Base-by-base conservation (phyloP, 768 basidiomycete species). In the Stropharia rugosoannulata region DNA sequence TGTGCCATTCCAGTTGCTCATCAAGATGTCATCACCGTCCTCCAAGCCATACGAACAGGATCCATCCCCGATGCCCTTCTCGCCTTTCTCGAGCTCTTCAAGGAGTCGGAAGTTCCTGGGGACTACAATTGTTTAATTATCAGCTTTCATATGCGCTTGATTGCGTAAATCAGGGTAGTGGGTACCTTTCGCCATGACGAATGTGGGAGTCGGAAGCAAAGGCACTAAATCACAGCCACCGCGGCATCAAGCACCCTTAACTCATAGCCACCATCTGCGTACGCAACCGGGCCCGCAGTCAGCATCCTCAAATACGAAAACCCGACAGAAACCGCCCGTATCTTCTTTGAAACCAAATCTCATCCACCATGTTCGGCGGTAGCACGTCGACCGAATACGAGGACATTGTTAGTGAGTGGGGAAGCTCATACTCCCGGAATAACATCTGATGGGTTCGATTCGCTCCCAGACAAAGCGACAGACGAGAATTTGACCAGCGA, bases 61-160 rank as follows among this genome's bases (percentile, higher is more conserved):
- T 53, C 95, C 96, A 75, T 98, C 96, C 60, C 96, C 96, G 69
- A 98, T 94, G 50, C 97, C 97, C 73, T 99, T 99, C 81, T 99
- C 97, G 66, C 97, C 97, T 75, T 98, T 98, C 73, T 99, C 97
- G 61, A 99, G 89, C 78, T 99, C 97, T 69, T 97, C 97, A 38
- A 99, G 85, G 18, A 98, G 85, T 48, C 92, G 84, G 79, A 98
- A 98, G 75, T 95, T 98, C 68, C 96, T 83, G 25, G 96, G 96
- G 59, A 99, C 96, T 98, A 56, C 25, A 29, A 27, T 27, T 11
- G 35, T 27, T 47, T 57, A 19, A 52, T 22, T 22, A 29, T 42
- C 27, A 13, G 37, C 5, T 7, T 50, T 46, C 5, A 11, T 19
- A n/a, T 42, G 40, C 15, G 55, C 41, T 25, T 7, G 22, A 19